phyloP scores from a whole-genome alignment of 2,329 filamentous ascomycete genomes.

The Calonectria fujianensis region DNA sequence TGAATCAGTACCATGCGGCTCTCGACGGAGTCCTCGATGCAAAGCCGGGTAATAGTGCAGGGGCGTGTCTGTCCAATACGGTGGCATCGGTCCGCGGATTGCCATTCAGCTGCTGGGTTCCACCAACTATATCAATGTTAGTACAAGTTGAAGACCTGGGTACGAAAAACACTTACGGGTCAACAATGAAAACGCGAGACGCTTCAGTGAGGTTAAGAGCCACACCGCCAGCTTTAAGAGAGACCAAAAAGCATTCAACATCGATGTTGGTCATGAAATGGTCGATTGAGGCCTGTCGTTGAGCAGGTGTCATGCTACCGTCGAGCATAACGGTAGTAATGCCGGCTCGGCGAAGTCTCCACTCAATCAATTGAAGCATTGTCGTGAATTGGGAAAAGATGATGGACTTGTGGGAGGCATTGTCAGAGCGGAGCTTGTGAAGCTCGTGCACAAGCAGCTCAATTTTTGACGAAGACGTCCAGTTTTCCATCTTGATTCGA shows the following conservation, averaged over 20 bases:
- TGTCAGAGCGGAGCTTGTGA: slow-evolving; percentile 92
- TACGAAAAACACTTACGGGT: slow-evolving; percentile 81
- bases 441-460: slow-evolving; percentile 96
- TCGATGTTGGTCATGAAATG: slow-evolving; percentile 97
- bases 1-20: slow-evolving; percentile 96
- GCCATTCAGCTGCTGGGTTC: slow-evolving; percentile 99
- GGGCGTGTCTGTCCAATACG: slow-evolving; percentile 96
- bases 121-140: slow-evolving; percentile 83
- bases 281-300: slow-evolving; percentile 94
- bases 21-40: slow-evolving; percentile 98
- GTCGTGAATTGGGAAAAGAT: slow-evolving; percentile 98
- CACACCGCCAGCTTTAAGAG: slow-evolving; percentile 95
- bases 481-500: slow-evolving; percentile 98
- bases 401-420: slow-evolving; percentile 95
- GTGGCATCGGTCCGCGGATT: slow-evolving; percentile 94
- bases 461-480: slow-evolving; percentile 98
- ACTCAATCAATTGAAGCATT: slow-evolving; percentile 97
- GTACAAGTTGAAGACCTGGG: neutral
- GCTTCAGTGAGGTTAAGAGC: slow-evolving; percentile 97
- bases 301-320: slow-evolving; percentile 95
- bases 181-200: slow-evolving; percentile 94
- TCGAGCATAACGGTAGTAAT: slow-evolving; percentile 99
- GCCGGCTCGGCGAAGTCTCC: slow-evolving; percentile 95
- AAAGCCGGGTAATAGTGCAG: slow-evolving; percentile 94
- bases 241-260: slow-evolving; percentile 97